Conservation (phyloP, 345 rosid species). For the Syzygium aromaticum region DNA sequence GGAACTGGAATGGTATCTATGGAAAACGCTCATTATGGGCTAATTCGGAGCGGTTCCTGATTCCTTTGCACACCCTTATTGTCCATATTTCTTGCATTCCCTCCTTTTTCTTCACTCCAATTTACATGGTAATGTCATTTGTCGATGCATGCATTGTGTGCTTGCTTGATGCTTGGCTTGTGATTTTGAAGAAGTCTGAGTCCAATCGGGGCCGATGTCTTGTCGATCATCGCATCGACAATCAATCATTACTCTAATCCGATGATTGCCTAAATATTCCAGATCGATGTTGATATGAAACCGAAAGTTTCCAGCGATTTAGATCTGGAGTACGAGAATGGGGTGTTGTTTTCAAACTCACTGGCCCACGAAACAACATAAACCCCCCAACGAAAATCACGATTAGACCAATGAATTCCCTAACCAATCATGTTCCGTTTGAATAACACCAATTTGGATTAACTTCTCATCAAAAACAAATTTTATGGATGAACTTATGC, state of each 20-base stretch:
- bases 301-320: neutral
- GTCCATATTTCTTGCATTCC: neutral
- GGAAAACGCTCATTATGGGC: too few relatives aligned
- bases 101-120: neutral
- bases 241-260: rapidly evolving
- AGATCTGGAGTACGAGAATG: neutral
- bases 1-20: too few relatives aligned
- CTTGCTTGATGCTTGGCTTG: neutral
- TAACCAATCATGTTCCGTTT: neutral
- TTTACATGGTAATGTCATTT: neutral
- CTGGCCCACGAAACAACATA: neutral
- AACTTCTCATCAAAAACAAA: neutral
- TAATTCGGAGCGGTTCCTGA: too few relatives aligned
- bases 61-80: too few relatives aligned
- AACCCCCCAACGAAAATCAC: neutral
- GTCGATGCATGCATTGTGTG: neutral
- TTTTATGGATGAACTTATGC: neutral
- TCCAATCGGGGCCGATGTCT: neutral
- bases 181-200: neutral
- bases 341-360: neutral
- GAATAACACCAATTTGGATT: neutral
- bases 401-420: neutral
- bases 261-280: neutral
- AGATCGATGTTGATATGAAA: neutral
- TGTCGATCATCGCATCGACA: neutral